Base-by-base conservation (phyloP, 1,284 basidiomycete species). In the Ceratobasidium sp. region DNA sequence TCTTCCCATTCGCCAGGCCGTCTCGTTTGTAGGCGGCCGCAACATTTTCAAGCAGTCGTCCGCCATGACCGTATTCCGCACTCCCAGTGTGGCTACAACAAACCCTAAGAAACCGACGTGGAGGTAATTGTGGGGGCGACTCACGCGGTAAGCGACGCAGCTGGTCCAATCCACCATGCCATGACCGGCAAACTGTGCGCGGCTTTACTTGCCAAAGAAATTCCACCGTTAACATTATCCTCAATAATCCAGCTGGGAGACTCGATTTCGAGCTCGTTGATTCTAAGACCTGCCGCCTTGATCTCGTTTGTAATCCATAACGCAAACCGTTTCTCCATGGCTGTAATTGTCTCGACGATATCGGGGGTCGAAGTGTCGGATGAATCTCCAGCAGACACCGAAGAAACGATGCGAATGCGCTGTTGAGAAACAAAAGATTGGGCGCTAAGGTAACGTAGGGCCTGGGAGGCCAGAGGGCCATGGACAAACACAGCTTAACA, bases 101-200 rank as follows among this genome's bases (percentile, higher is more conserved):
- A 38, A n/a, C 1, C 18, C 21, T 3, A 16, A 23, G n/a, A 4
- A 11, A 23, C 8, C 6, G 28, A 43, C 21, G 58, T n/a, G 9
- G 7, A 9, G 23, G 13, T 5, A 55, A n/a, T n/a, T 14, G 23
- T 6, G 18, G 13, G 28, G 11, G 14, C 3, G 18, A 52, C 71
- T 26, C 30, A 73, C 71, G 35, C 35, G 2, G 57, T 73, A 21
- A 73, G 32, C 32, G 72, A 73, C 1, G 50, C 72, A 16, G 62
- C 54, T 3, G 41, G 55, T 1, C 47, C 28, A 13, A 57, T 5
- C 72, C 72, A 73, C 72, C 72, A 73, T 18, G 55, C 18, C 21
- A 55, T 28, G 6, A 72, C 26, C 16, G 43, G 49, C 7, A 72
- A 23, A 14, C 50, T 28, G 26, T 47, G 46, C 4, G 13, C 13